Percentiles rank a stretch among this genome's conserved stretches.
Evolutionary conservation across 768 basidiomycete genomes (phyloP).

Genomic region (Gloeostereum incarnatum): DNA sequence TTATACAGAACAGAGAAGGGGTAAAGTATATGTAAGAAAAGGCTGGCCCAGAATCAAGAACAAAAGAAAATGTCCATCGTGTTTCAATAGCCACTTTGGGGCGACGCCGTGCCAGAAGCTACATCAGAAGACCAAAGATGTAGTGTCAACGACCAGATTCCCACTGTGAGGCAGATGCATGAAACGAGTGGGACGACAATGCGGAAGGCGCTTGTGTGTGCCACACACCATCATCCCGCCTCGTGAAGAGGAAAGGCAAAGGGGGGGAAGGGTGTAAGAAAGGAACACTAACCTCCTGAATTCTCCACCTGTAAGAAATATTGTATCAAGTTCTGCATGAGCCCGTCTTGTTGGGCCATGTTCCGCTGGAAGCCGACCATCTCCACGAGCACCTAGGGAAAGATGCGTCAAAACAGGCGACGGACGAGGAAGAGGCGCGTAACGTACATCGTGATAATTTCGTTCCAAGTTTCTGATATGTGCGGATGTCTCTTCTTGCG

Average conservation of each 20-base stretch:
- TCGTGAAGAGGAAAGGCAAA: no score
- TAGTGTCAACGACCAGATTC: no score
- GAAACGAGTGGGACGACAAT: no score
- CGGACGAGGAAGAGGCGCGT: background rate
- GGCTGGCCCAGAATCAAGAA: background rate
- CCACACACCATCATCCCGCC: constrained; percentile 7
- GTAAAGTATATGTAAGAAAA: background rate
- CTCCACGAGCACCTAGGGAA: constrained; percentile 41
- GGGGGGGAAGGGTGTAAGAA: no score
- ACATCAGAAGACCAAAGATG: no score
- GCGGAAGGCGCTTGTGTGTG: no score
- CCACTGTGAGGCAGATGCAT: no score
- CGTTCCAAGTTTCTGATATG: constrained; percentile 51
- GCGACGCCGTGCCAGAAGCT: no score
- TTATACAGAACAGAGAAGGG: constrained; percentile 1
- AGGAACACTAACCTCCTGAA: no score
- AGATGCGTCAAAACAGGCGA: constrained; percentile 3
- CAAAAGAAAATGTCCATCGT: background rate
- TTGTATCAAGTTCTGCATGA: constrained; percentile 75
- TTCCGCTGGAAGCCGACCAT: constrained; percentile 66
- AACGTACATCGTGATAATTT: constrained; percentile 43
- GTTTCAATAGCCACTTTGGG: background rate
- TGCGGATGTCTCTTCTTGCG: constrained; percentile 40
- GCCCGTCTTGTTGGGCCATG: constrained; percentile 76
- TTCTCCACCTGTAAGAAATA: constrained; percentile 68